Evolutionary conservation across 768 basidiomycete genomes (phyloP).

Genomic region (Xanthoconium stramineum): DNA sequence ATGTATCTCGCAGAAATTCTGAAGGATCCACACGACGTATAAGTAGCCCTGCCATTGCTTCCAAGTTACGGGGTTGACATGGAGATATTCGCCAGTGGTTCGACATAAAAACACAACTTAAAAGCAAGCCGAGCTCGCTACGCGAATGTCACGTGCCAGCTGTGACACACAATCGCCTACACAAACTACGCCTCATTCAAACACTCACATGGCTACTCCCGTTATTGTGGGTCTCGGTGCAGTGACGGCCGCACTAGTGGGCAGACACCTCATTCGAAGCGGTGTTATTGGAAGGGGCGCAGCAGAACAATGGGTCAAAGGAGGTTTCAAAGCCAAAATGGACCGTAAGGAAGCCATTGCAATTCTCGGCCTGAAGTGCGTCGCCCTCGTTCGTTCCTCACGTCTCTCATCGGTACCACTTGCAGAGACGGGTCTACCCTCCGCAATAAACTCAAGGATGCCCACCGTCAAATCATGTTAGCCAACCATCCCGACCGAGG

Average conservation of each 20-base stretch:
- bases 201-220: slow-evolving; percentile 78
- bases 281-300: slow-evolving; percentile 57
- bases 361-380: slow-evolving; percentile 90
- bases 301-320: slow-evolving; percentile 85
- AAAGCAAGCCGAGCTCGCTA: no score
- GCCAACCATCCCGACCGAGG: slow-evolving; percentile 99
- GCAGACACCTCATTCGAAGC: slow-evolving; percentile 64
- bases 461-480: slow-evolving; percentile 95
- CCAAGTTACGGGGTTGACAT: slow-evolving; percentile 7
- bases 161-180: neutral
- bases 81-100: neutral
- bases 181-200: no score
- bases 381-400: slow-evolving; percentile 13
- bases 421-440: slow-evolving; percentile 76
- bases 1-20: neutral
- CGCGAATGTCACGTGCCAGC: slow-evolving; percentile 19
- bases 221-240: slow-evolving; percentile 75
- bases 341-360: slow-evolving; percentile 90
- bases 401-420: neutral
- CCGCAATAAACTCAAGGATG: slow-evolving; percentile 84
- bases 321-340: slow-evolving; percentile 96
- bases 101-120: no score
- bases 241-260: slow-evolving; percentile 70
- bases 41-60: neutral
- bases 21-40: neutral